Base-by-base conservation (phyloP, 768 basidiomycete genomes). In the Tulasnella sp. region DNA sequence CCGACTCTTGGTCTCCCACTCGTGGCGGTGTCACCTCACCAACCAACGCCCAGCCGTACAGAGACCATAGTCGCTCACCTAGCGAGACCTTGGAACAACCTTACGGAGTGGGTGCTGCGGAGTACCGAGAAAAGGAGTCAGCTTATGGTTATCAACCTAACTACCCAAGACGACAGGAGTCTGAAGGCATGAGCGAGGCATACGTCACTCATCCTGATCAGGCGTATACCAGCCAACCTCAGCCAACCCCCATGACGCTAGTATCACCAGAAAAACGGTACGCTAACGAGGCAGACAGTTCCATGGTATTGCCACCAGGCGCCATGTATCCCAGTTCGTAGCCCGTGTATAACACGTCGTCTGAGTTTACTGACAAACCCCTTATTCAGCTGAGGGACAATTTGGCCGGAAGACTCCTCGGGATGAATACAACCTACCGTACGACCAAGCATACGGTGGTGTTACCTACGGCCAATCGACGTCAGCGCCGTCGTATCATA, bases 21-120 rank as follows among this genome's bases (percentile, higher is more conserved):
- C 59, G 57, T n/a, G 46, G 61, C 54, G 60, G 57, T 49, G 67
- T 61, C 12, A 70, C 67, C 50, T 68, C 68, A 8, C 76, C 73
- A 58, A 67, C 70, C 27, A n/a, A n/a, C 12, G 25, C 17, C 27
- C n/a, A 39, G 15, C 15, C 14, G 41, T 57, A 48, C 37, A 21
- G 42, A 5, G 55, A 27, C 21, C 82, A 86, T 62, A 54, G 73
- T 49, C 74, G 79, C 59, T 71, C 78, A 49, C 72, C 73, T 55
- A 86, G 84, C 65, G 69, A 68, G 25, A 70, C 71, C 4, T 79
- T 17, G 14, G 54, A 56, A 23, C 29, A 31, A 15, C 1, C 23
- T 9, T 57, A 57, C 23, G 55, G 78, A 59, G 74, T 75, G 48
- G 75, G 79, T 21, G 81, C 82, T 49, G 72, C 83, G 37, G 65